Evolutionary conservation across 1,284 basidiomycete genomes (phyloP), one percentile per base, ranked within the genome.

Genomic region (Leccinum glutinopallens): DNA sequence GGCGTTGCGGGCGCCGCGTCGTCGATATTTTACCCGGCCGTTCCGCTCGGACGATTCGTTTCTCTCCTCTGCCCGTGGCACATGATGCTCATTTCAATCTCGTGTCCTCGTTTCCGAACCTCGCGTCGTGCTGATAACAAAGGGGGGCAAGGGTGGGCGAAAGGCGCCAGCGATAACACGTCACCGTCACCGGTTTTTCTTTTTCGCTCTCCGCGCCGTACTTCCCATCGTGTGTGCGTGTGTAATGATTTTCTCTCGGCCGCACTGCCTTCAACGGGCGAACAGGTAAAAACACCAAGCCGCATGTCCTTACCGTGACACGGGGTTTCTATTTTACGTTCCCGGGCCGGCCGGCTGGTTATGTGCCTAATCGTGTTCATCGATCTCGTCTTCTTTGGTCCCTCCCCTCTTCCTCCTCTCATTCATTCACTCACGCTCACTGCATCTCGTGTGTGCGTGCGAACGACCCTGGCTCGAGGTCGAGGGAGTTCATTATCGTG

Each of bases 221-320:
- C 39, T 17, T 41, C 39, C 39, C 39, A 41, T 17, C 39, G 15
- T 41, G 39, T 17, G 41, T 43, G 41, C 43, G 43, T 46, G 63
- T 63, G 2, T 62, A 54, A 60, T 62, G 70, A 72, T 71, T 70
- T 71, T 70, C 70, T 71, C 65, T 49, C 46, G 46, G 68, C 51
- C 55, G 66, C 66, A 73, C 68, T 37, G 70, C 70, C 65, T 64
- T 49, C 46, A 22, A 49, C 17, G 41, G 41, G 19, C n/a, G 43
- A n/a, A 43, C 41, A 43, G 17, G 17, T 43, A 43, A 46, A 19
- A 46, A 49, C 46, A 49, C 46, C 46, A 49, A 12, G 46, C 62
- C 58, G 62, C 70, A 64, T 70, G 68, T 49, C 46, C 19, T 53
- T 49, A 58, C 53, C 55, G 56, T 62, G 68, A 49, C 71, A 71